phyloP scores from a whole-genome alignment of 1,139 yeast species.

The Tardiomyces depauwii region DNA sequence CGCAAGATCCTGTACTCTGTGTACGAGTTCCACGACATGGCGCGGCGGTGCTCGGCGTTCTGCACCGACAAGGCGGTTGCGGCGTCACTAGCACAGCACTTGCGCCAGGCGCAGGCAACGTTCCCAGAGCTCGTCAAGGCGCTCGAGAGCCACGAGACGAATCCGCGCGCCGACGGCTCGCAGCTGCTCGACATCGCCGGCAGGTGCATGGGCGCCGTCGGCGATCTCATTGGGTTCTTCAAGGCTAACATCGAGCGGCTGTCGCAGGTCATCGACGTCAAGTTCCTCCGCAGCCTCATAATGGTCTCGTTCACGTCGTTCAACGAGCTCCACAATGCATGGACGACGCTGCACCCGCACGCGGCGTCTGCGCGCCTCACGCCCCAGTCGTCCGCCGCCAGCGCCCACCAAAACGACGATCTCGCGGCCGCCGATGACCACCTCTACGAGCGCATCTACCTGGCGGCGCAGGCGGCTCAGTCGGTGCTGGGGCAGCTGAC shows the following conservation, averaged over 20 bases:
- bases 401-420: conserved; percentile 1
- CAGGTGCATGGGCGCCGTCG: conserved; percentile 13
- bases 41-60: conserved; percentile 55
- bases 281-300: conserved; percentile 62
- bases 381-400: neutral
- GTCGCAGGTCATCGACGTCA: conserved; percentile 34
- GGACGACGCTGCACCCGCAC: conserved; percentile 37
- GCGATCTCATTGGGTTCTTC: conserved; percentile 13
- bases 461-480: conserved; percentile 69
- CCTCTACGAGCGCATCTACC: conserved; percentile 59
- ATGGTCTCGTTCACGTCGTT: conserved; percentile 64
- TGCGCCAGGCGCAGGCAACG: conserved; percentile 39
- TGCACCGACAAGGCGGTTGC: conserved; percentile 55
- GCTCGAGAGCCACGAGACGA: conserved; percentile 10
- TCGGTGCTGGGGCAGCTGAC: conserved; percentile 71
- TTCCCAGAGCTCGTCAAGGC: conserved; percentile 17
- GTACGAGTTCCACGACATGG: conserved; percentile 60
- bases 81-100: conserved; percentile 43
- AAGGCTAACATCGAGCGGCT: conserved; percentile 13
- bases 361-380: neutral
- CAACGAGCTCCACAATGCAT: conserved; percentile 66
- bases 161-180: conserved; percentile 1
- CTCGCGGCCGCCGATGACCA: conserved; percentile 59
- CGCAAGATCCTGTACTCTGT: conserved; percentile 32
- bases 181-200: conserved; percentile 7